phyloP scores from a whole-genome alignment of 768 basidiomycete genomes.

The Lactifluus subvellereus region DNA sequence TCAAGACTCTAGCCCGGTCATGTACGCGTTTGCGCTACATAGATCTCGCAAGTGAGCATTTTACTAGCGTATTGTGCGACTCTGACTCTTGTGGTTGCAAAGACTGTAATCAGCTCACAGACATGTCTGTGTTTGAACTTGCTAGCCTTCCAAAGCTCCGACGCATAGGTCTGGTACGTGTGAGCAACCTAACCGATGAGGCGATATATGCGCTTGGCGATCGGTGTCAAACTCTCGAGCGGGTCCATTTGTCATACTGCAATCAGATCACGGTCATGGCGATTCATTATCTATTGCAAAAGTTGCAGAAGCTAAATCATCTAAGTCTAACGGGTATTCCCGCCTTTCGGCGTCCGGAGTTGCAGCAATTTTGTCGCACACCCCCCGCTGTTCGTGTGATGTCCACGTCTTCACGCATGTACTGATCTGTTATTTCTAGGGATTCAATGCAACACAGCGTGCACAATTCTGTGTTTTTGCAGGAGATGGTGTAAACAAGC shows the following conservation, averaged over 20 bases:
- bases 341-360: constrained; percentile 75
- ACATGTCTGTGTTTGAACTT: constrained; percentile 91
- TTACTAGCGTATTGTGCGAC: background rate
- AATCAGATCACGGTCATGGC: constrained; percentile 91
- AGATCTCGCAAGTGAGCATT: constrained; percentile 84
- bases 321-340: constrained; percentile 94
- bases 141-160: constrained; percentile 83
- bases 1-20: constrained; percentile 72
- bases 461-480: constrained; percentile 95
- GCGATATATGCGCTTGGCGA: constrained; percentile 86
- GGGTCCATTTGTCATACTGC: constrained; percentile 96
- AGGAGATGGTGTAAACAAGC: constrained; percentile 77
- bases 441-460: constrained; percentile 87
- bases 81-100: constrained; percentile 21
- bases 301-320: constrained; percentile 85
- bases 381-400: constrained; percentile 66
- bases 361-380: constrained; percentile 85
- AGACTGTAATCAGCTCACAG: constrained; percentile 86
- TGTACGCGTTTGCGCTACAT: constrained; percentile 92
- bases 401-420: background rate
- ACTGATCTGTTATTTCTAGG: constrained; percentile 40
- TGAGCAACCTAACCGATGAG: constrained; percentile 88
- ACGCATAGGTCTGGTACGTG: constrained; percentile 91
- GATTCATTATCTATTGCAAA: constrained; percentile 85
- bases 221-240: constrained; percentile 80